A percentile compares a stretch with the other conserved stretches of the same genome.
phyloP scores from a whole-genome alignment of 2,329 filamentous ascomycete genomes.

The Arachnopeziza araneosa region DNA sequence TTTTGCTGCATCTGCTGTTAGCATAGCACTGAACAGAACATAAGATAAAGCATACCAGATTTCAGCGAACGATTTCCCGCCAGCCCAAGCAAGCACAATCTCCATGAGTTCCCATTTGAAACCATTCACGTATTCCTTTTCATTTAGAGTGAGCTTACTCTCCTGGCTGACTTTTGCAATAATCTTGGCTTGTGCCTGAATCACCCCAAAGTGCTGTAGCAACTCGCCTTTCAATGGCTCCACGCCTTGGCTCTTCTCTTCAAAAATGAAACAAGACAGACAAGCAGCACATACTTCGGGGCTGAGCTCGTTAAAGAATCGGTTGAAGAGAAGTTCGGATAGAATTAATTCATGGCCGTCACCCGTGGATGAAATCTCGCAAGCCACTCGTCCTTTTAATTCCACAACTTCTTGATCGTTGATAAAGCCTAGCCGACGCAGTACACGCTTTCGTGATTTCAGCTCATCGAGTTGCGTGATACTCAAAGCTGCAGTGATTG shows the following conservation, averaged over 20 bases:
- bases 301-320: slow-evolving; percentile 93
- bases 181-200: slow-evolving; percentile 78
- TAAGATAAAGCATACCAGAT: slow-evolving; percentile 71
- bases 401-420: slow-evolving; percentile 94
- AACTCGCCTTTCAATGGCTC: slow-evolving; percentile 75
- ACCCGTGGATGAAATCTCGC: slow-evolving; percentile 82
- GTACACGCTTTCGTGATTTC: slow-evolving; percentile 90
- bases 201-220: slow-evolving; percentile 76
- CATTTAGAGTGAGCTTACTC: slow-evolving; percentile 88
- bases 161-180: slow-evolving; percentile 93
- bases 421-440: slow-evolving; percentile 91
- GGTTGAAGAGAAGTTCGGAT: slow-evolving; percentile 89
- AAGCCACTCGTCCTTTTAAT: slow-evolving; percentile 93
- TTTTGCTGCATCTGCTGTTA: slow-evolving; percentile 61
- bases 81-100: slow-evolving; percentile 86
- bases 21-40: slow-evolving; percentile 14
- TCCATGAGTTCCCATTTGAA: slow-evolving; percentile 98
- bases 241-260: slow-evolving; percentile 79
- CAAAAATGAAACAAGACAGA: slow-evolving; percentile 93
- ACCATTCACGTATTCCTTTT: slow-evolving; percentile 84
- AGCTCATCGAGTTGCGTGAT: slow-evolving; percentile 93
- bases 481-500: slow-evolving; percentile 77
- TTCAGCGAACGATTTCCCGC: slow-evolving; percentile 82
- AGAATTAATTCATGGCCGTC: slow-evolving; percentile 89
- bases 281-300: slow-evolving; percentile 83